These are phyloP conservation scores for Myriosclerotinia duriaeana DNA, from an alignment of 2,329 filamentous ascomycete species.

Conservation along the genomic window DNA sequence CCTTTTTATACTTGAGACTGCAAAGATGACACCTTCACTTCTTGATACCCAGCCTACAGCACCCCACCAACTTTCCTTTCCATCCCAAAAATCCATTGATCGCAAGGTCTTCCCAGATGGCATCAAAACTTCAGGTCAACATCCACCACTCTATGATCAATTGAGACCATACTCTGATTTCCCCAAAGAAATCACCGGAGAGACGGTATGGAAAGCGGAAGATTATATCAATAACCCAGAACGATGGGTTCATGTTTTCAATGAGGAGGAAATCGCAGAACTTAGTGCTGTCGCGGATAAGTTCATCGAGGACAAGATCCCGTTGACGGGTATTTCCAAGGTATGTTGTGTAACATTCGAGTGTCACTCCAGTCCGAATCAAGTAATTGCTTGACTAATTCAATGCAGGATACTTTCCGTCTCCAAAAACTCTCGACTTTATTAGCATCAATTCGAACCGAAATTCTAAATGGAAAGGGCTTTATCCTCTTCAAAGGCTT, in stretches of 20 bases:
- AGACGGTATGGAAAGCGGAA: slow-evolving; percentile 67
- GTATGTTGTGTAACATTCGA: slow-evolving; percentile 38
- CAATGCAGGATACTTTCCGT: slow-evolving; percentile 52
- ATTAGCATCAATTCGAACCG: slow-evolving; percentile 57
- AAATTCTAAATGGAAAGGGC: slow-evolving; percentile 79
- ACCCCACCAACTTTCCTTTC: slow-evolving; percentile 29
- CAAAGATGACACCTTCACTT: slow-evolving; percentile 31
- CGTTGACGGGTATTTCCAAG: slow-evolving; percentile 70
- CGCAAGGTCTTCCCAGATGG: slow-evolving; percentile 41
- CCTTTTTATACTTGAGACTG: not conserved
- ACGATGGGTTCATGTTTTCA: slow-evolving; percentile 71
- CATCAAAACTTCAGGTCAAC: slow-evolving; percentile 62
- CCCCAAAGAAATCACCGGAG: slow-evolving; percentile 67
- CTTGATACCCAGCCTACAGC: slow-evolving; percentile 30
- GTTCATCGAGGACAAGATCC: slow-evolving; percentile 64
- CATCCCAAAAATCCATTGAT: slow-evolving; percentile 30
- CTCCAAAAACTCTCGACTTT: slow-evolving; percentile 57
- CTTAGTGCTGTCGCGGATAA: slow-evolving; percentile 64
- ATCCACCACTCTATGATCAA: slow-evolving; percentile 63
- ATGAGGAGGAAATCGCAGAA: slow-evolving; percentile 63
- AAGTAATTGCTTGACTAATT: not conserved
- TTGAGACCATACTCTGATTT: slow-evolving; percentile 69
- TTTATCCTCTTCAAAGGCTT: slow-evolving; percentile 89
- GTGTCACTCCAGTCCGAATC: not conserved
- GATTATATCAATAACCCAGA: slow-evolving; percentile 40